Conservation (phyloP, 108 stramenopile genomes). For the Bacterosira constricta region DNA sequence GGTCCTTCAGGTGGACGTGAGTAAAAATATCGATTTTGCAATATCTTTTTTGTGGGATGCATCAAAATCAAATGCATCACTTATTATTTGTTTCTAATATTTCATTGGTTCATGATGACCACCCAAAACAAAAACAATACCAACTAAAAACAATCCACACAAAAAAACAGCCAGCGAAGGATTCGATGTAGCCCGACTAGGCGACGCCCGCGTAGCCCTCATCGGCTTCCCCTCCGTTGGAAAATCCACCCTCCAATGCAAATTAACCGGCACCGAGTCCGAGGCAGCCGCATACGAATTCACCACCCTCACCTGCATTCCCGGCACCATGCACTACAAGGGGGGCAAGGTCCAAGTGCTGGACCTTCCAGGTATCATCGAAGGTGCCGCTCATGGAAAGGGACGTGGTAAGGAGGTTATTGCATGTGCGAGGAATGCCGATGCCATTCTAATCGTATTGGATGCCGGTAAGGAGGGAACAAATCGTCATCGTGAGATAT, state of each 20-base stretch:
- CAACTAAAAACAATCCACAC: no score
- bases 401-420: slow-evolving; percentile 99
- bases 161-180: slow-evolving; percentile 71
- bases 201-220: slow-evolving; percentile 97
- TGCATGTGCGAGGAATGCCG: slow-evolving; percentile 94
- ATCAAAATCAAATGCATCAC: no score
- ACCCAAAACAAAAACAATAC: no score
- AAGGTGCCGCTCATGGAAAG: slow-evolving; percentile 98
- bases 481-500: slow-evolving; percentile 95
- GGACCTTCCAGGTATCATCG: slow-evolving; percentile 99
- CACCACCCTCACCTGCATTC: slow-evolving; percentile 99
- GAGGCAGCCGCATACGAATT: slow-evolving; percentile 96
- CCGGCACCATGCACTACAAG: slow-evolving; percentile 92
- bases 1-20: slow-evolving; percentile 76
- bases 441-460: slow-evolving; percentile 97
- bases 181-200: slow-evolving; percentile 93
- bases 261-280: slow-evolving; percentile 91
- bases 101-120: no score
- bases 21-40: neutral
- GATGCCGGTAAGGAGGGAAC: slow-evolving; percentile 97
- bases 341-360: slow-evolving; percentile 96
- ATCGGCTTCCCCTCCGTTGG: slow-evolving; percentile 97
- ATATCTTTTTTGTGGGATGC: neutral
- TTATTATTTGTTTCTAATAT: neutral
- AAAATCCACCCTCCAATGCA: slow-evolving; percentile 90